phyloP scores from a whole-genome alignment of 371 early-diverging fungal species.

The Rhizopus sp. region DNA sequence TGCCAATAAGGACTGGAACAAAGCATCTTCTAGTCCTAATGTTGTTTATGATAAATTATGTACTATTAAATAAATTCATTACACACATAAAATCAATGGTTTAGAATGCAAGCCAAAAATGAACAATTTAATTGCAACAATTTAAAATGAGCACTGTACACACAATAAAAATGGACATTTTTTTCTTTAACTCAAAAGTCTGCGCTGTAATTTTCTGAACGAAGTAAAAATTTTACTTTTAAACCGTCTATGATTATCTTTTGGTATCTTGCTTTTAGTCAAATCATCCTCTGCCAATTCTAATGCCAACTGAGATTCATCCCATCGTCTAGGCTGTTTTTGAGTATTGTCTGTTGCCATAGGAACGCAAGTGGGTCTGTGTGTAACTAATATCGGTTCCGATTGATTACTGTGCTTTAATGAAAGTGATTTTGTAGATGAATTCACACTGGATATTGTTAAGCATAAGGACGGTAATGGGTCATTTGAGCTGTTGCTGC shows the following conservation, averaged over 20 bases:
- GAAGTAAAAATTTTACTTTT: background rate
- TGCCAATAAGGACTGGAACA: too few relatives aligned
- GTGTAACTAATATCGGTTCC: background rate
- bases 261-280: background rate
- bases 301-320: slow-evolving; percentile 32
- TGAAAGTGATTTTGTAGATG: slow-evolving; percentile 7
- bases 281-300: slow-evolving; percentile 28
- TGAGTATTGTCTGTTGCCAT: background rate
- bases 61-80: too few relatives aligned
- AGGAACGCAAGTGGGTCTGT: too few relatives aligned
- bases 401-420: background rate
- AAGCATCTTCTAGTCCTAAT: too few relatives aligned
- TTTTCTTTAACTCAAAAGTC: background rate
- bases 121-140: too few relatives aligned
- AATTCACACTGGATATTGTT: slow-evolving; percentile 15
- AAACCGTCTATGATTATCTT: background rate
- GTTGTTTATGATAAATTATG: too few relatives aligned
- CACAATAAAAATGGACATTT: background rate
- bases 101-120: too few relatives aligned
- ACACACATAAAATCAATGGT: too few relatives aligned
- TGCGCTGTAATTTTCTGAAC: slow-evolving; percentile 2
- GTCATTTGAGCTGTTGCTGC: slow-evolving; percentile 10
- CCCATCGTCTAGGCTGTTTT: slow-evolving; percentile 22
- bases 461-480: slow-evolving; percentile 15
- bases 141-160: background rate